Conservation (phyloP, 2,329 filamentous ascomycete species). For the Epichloe scottii region DNA sequence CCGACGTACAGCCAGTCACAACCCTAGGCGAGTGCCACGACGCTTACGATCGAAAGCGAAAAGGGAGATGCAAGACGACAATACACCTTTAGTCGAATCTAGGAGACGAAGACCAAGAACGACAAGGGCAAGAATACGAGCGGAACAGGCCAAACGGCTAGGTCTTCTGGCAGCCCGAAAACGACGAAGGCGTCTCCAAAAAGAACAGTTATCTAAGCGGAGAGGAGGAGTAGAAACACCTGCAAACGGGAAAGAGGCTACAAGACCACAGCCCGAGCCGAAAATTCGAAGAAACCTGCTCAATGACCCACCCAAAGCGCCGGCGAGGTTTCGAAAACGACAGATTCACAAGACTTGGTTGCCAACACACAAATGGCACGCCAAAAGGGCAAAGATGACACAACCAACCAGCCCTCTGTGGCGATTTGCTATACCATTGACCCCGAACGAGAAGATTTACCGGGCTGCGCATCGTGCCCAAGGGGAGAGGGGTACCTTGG, state of each 20-base stretch:
- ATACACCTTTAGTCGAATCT: constrained; percentile 67
- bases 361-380: constrained; percentile 87
- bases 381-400: constrained; percentile 85
- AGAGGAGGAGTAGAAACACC: constrained; percentile 5
- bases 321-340: constrained; percentile 66
- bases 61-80: constrained; percentile 73
- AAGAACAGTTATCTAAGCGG: constrained; percentile 12
- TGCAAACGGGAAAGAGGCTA: constrained; percentile 7
- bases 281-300: constrained; percentile 61
- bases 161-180: constrained; percentile 48
- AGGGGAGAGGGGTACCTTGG: constrained; percentile 62
- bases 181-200: constrained; percentile 28
- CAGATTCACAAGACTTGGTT: constrained; percentile 87
- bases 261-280: constrained; percentile 32
- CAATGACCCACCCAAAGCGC: constrained; percentile 42
- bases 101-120: constrained; percentile 48
- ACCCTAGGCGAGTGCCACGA: constrained; percentile 79
- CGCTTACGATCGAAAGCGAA: constrained; percentile 58
- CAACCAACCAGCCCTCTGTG: constrained; percentile 67
- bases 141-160: constrained; percentile 64
- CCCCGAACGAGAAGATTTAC: constrained; percentile 82
- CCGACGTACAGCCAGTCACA: constrained; percentile 84
- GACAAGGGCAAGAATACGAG: constrained; percentile 48
- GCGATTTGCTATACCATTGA: constrained; percentile 77
- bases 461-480: constrained; percentile 73